A percentile compares a stretch with the other conserved stretches of the same genome.
Evolutionary conservation across 164 flowering plant species (phyloP).

Genomic region (Annona squamosa): DNA sequence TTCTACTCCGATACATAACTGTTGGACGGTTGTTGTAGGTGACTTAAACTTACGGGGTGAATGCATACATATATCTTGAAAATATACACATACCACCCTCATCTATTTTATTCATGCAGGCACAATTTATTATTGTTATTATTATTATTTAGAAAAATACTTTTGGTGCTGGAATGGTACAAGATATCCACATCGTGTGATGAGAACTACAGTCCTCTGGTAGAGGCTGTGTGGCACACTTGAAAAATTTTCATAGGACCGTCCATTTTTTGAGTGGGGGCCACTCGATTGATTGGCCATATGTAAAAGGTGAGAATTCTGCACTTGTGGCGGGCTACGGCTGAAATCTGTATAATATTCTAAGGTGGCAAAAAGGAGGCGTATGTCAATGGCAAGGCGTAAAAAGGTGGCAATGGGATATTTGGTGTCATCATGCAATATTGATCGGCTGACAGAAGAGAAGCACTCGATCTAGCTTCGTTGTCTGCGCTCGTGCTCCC

Average conservation of each 20-base stretch:
- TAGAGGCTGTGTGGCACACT: not conserved
- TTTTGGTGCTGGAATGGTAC: not conserved
- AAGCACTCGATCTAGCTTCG: not conserved
- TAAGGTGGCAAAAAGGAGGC: not conserved
- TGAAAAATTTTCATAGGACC: not conserved
- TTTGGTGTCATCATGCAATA: too few relatives aligned
- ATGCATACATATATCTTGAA: too few relatives aligned
- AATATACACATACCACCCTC: too few relatives aligned
- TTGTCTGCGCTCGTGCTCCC: too few relatives aligned
- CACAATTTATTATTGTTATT: too few relatives aligned
- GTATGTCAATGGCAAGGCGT: not conserved
- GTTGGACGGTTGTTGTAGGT: too few relatives aligned
- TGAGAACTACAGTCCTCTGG: not conserved
- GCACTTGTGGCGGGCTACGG: not conserved
- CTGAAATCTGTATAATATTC: too few relatives aligned
- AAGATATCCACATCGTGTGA: not conserved
- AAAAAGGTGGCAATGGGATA: not conserved
- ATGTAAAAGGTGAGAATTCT: not conserved
- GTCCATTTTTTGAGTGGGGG: not conserved
- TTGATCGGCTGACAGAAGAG: not conserved
- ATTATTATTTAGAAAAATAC: not conserved
- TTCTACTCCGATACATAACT: too few relatives aligned
- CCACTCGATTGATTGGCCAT: not conserved
- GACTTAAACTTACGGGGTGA: too few relatives aligned
- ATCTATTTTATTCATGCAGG: too few relatives aligned